phyloP scores from a whole-genome alignment of 2,329 filamentous ascomycete species.

The Cyclaneusma minus region DNA sequence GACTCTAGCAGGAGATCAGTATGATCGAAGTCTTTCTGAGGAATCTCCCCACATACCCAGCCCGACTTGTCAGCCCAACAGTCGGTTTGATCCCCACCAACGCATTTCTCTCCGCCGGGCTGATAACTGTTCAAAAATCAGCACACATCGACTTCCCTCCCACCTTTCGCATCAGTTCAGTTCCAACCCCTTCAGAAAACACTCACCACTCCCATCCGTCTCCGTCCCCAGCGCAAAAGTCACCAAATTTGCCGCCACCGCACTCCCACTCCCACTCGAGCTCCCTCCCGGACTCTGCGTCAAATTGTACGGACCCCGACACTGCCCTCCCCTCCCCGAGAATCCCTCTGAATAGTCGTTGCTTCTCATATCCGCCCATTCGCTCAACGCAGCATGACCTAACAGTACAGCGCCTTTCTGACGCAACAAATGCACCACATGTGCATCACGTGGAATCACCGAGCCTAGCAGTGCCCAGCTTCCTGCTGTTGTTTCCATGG shows the following conservation, averaged over 20 bases:
- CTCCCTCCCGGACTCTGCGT: slow-evolving; percentile 53
- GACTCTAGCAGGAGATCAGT: slow-evolving; percentile 36
- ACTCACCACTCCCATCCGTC: slow-evolving; percentile 47
- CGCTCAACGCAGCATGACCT: slow-evolving; percentile 54
- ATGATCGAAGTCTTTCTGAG: slow-evolving; percentile 24
- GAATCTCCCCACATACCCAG: slow-evolving; percentile 20
- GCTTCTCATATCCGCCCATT: slow-evolving; percentile 61
- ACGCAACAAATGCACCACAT: slow-evolving; percentile 44
- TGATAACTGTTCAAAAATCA: slow-evolving; percentile 34
- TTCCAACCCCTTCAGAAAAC: not conserved
- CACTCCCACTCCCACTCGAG: slow-evolving; percentile 49
- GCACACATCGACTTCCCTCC: slow-evolving; percentile 5
- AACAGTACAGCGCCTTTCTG: slow-evolving; percentile 47
- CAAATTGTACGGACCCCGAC: slow-evolving; percentile 51
- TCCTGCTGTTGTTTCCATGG: slow-evolving; percentile 61
- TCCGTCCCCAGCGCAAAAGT: slow-evolving; percentile 57
- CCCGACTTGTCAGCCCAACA: slow-evolving; percentile 53
- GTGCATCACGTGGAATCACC: slow-evolving; percentile 51
- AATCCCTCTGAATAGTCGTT: slow-evolving; percentile 55
- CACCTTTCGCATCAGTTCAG: not conserved
- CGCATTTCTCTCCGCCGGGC: slow-evolving; percentile 52
- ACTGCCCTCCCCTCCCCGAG: slow-evolving; percentile 47
- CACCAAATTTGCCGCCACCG: slow-evolving; percentile 46
- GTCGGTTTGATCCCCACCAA: slow-evolving; percentile 65
- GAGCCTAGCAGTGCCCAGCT: slow-evolving; percentile 50